These are phyloP conservation scores for Metschnikowia reukaufii DNA, from an alignment of 805 yeast genomes.

Conservation along the genomic window DNA sequence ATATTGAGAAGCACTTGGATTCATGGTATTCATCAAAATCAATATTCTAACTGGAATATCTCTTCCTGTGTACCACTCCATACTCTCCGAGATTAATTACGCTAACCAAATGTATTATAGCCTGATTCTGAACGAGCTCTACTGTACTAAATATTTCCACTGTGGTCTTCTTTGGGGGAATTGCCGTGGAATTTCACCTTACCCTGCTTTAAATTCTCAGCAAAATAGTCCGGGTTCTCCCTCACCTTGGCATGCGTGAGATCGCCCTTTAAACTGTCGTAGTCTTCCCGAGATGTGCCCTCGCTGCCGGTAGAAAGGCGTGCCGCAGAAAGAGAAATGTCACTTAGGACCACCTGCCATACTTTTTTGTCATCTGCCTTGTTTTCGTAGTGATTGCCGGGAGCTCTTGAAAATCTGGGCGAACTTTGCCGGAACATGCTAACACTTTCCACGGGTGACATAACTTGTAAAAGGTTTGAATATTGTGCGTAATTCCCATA, in stretches of 20 bases:
- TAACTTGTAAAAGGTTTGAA: conserved; percentile 6
- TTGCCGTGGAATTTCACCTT: conserved; percentile 13
- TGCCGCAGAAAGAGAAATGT: conserved; percentile 38
- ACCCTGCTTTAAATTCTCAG: conserved; percentile 22
- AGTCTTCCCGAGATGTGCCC: conserved; percentile 24
- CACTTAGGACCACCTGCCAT: conserved; percentile 36
- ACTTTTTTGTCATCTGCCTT: conserved; percentile 12
- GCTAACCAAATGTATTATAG: not conserved
- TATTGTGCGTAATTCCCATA: conserved; percentile 8
- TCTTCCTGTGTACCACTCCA: too few species aligned
- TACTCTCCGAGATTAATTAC: too few species aligned
- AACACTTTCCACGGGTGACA: conserved; percentile 8
- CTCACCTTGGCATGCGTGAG: conserved; percentile 26
- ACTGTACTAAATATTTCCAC: not conserved
- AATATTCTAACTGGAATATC: too few species aligned
- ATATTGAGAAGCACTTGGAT: too few species aligned
- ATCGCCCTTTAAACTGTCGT: conserved; percentile 27
- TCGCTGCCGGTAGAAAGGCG: conserved; percentile 34
- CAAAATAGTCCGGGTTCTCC: conserved; percentile 21
- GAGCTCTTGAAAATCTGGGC: conserved; percentile 3
- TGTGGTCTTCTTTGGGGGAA: not conserved
- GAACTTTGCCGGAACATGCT: conserved; percentile 7
- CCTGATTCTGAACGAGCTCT: not conserved
- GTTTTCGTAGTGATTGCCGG: conserved; percentile 1
- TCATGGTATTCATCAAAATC: too few species aligned